A percentile compares a stretch with the other conserved stretches of the same genome.
These are phyloP conservation scores for Bonia amplexicaulis DNA, from an alignment of 176 grass and related monocot genomes.

Conservation along the genomic window DNA sequence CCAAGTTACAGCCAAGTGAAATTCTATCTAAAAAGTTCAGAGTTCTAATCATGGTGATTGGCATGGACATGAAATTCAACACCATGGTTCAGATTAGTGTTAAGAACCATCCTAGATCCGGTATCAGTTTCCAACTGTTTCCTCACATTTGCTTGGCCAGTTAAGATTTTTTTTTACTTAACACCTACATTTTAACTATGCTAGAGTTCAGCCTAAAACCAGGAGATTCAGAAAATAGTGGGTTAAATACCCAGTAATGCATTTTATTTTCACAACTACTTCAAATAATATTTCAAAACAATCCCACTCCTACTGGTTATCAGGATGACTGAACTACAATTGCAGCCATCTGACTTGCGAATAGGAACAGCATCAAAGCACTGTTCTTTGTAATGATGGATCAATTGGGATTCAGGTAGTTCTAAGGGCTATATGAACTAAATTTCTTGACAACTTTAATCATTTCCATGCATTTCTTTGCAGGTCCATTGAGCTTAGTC, in stretches of 20 bases:
- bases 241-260: too few species aligned
- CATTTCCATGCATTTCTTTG: neutral
- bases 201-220: neutral
- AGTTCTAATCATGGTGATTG: neutral
- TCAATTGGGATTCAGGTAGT: neutral
- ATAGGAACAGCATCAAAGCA: neutral
- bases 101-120: neutral
- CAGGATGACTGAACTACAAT: neutral
- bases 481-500: neutral
- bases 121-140: neutral
- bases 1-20: neutral
- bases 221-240: neutral
- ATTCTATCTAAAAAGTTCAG: neutral
- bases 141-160: neutral
- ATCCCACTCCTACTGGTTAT: neutral
- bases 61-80: neutral
- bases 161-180: neutral
- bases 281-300: too few species aligned
- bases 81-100: neutral
- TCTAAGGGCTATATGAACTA: neutral
- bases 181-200: neutral
- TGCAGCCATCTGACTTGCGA: neutral
- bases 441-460: neutral
- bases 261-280: too few species aligned
- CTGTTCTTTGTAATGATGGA: neutral